These are phyloP conservation scores for Phialophora chinensis DNA, from an alignment of 2,329 filamentous ascomycete genomes.

Conservation along the genomic window DNA sequence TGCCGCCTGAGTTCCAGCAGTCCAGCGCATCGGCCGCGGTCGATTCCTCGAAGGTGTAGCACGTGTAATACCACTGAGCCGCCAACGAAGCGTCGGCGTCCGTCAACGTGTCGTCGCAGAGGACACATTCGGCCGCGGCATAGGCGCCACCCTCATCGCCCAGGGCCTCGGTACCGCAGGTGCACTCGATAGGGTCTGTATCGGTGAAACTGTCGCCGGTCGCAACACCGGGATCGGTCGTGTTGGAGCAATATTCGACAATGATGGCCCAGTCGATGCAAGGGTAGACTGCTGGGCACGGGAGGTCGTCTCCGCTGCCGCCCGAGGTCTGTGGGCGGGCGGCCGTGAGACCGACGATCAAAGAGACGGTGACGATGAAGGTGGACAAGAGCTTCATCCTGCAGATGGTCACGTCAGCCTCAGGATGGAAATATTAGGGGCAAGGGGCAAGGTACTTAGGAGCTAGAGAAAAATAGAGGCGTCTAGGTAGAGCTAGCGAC, in stretches of 20 bases:
- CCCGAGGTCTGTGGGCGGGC: neutral
- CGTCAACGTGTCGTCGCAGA: neutral
- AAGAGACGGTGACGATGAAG: neutral
- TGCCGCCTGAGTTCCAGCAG: conserved; percentile 8
- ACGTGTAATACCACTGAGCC: neutral
- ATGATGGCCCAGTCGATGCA: neutral
- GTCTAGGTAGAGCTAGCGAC: neutral
- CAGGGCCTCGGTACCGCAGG: neutral
- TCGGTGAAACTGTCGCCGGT: neutral
- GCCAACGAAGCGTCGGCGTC: neutral
- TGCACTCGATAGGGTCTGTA: neutral
- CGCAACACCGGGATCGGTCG: neutral
- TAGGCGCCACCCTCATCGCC: neutral
- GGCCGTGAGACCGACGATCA: neutral
- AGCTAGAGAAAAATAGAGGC: neutral
- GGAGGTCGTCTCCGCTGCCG: neutral
- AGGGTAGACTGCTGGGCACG: neutral
- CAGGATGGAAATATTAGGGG: neutral
- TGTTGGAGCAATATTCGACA: neutral
- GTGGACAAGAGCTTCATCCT: neutral
- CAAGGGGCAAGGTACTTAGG: neutral
- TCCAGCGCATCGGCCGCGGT: neutral
- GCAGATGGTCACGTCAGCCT: neutral
- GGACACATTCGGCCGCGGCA: neutral
- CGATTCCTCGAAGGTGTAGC: neutral